A percentile compares a stretch with the other conserved stretches of the same genome.
phyloP scores from a whole-genome alignment of 352 stramenopile genomes.

The Phytophthora niederhauseri region DNA sequence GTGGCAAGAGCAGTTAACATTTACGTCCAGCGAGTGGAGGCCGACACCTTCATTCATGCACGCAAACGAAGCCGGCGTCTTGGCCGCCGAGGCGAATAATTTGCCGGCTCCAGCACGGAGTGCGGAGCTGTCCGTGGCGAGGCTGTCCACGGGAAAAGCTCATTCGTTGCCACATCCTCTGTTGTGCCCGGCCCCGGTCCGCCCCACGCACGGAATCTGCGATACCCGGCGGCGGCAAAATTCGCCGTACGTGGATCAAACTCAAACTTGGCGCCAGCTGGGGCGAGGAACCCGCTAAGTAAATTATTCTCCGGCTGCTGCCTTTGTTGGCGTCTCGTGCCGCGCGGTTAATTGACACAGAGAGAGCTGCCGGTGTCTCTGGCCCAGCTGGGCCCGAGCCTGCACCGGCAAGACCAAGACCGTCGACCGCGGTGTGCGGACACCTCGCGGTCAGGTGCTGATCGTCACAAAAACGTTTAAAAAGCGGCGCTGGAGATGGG shows the following conservation, averaged over 20 bases:
- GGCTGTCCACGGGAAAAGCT: conserved; percentile 27
- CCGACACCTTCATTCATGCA: background rate
- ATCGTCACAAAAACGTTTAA: conserved; percentile 17
- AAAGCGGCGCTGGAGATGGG: conserved; percentile 22
- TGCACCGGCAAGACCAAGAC: background rate
- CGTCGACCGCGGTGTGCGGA: background rate
- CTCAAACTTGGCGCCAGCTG: conserved; percentile 14
- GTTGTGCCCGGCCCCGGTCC: conserved; percentile 9
- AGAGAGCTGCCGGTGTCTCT: background rate
- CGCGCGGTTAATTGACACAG: background rate
- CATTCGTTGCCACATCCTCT: conserved; percentile 11
- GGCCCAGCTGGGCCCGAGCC: background rate
- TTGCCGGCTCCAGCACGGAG: conserved; percentile 1
- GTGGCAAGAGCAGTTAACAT: conserved; percentile 13
- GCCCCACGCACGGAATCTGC: conserved; percentile 13
- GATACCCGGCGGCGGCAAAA: conserved; percentile 23
- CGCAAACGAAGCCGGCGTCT: background rate
- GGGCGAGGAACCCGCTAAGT: conserved; percentile 9
- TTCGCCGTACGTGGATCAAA: conserved; percentile 13
- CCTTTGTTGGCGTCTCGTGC: background rate
- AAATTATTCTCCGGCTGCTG: conserved; percentile 31
- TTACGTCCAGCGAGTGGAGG: conserved; percentile 14
- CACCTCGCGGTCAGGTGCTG: conserved; percentile 1
- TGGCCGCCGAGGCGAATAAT: conserved; percentile 10
- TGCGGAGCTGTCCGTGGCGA: conserved; percentile 11